These are phyloP conservation scores for Dendrobium nobile DNA, from an alignment of 106 monocot genomes.

Conservation along the genomic window DNA sequence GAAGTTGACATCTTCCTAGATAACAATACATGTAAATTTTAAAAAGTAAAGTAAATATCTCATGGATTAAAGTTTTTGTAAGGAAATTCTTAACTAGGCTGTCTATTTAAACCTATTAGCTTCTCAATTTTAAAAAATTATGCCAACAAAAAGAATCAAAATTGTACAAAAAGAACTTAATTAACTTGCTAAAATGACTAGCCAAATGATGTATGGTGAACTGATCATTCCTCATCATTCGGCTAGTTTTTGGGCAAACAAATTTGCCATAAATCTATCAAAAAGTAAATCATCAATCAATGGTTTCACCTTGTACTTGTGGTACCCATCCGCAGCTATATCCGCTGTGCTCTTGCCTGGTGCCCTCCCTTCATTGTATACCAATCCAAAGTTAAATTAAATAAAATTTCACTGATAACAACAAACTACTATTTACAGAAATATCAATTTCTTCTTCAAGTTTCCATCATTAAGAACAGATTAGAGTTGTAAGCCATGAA, in stretches of 20 bases:
- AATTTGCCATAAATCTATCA: not conserved
- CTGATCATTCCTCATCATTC: not conserved
- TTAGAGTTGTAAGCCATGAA: too few relatives aligned
- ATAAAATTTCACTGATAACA: not conserved
- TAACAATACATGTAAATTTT: not conserved
- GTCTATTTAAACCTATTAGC: not conserved
- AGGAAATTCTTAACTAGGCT: not conserved
- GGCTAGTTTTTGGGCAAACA: not conserved
- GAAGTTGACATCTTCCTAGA: conserved; percentile 44
- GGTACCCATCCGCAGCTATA: conserved; percentile 32
- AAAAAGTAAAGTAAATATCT: not conserved
- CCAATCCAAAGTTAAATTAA: not conserved
- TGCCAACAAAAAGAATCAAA: not conserved
- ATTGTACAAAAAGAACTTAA: not conserved
- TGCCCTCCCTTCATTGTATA: not conserved
- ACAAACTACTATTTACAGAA: not conserved
- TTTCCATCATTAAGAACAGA: not conserved
- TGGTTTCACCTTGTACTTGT: conserved; percentile 38
- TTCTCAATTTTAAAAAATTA: not conserved
- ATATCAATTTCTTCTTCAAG: conserved; percentile 5
- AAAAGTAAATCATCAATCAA: not conserved
- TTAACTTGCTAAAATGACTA: not conserved
- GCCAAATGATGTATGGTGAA: not conserved
- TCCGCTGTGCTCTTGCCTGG: conserved; percentile 21
- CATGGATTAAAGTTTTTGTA: not conserved